Evolutionary conservation across 768 basidiomycete species (phyloP), one percentile per base, ranked within the genome.

Genomic region (Chalciporus sphaerocephalus): DNA sequence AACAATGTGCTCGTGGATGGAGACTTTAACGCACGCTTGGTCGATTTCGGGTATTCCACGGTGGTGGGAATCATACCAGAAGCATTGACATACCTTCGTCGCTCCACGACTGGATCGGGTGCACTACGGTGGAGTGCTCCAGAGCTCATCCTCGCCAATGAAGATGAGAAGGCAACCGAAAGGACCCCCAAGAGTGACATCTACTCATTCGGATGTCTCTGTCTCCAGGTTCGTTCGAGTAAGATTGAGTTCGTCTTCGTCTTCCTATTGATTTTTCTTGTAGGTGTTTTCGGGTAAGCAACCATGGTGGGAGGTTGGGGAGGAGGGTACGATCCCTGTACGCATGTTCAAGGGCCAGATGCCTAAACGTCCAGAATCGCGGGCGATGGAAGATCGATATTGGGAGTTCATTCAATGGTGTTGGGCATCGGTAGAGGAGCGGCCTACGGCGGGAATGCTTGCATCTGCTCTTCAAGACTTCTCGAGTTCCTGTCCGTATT

Each of bases 11-110:
- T 58, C n/a, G 9, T 55, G 5, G 50, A 54, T 15, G 44, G 16
- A 20, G 24, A 48, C 8, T 47, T 65, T 16, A 66, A 65, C 18
- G 74, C 68, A 1, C 62, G 66, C 10, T 52, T 78, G 5, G 65
- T 66, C 40, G 75, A 76, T 46, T 76, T 76, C 41, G 75, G 74
- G 2, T 44, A 59, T 37, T 60, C 65, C 21, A 70, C 72, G 0
- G 8, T 52, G 30, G 5, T 42, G 1, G 42, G 40, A 5, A 20
- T 15, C 17, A 40, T 39, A 37, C 44, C 52, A 0, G 49, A 53
- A 34, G 50, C 42, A 1, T 32, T 47, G 17, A 4, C 11, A 1
- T 53, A 51, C 33, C 49, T 51, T 4, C 35, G 35, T 4, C 16
- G 34, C 39, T 56, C 35, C 56, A 74, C 40, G 58, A 63, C 8